Evolutionary conservation across 2,329 filamentous ascomycete genomes (phyloP), one percentile per base, ranked within the genome.

Genomic region (Lasiodiplodia sp.): DNA sequence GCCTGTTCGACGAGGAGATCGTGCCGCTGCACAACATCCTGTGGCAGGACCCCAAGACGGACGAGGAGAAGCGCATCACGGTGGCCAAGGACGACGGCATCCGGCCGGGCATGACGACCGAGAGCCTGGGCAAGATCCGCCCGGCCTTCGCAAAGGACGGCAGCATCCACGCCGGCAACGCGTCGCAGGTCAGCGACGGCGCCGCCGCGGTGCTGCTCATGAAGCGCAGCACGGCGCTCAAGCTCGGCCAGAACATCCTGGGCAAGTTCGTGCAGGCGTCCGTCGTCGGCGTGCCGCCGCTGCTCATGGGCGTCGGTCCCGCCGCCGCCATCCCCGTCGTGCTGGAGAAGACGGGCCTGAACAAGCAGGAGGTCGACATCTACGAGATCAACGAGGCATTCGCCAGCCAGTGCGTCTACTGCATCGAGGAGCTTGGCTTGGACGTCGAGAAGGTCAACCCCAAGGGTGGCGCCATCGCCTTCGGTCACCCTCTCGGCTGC

Each of bases 321-420:
- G 97, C 93, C 89, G 94, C 94, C 82, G 94, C 96, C 68, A 98
- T 99, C 76, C 96, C 96, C 72, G 92, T 94, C 79, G 94, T 93
- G 4, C 90, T 97, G 68, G 87, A 92, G 79, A 94, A 96, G 80
- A 92, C 94, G 0, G 94, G 94, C 70, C 89, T 99, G 75, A 86
- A 85, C 78, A 93, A 91, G 81, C 91, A 76, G 68, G 95, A 98
- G 73, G 93, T 99, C 37, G 96, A 98, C 79, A 95, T 98, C 77
- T 98, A 88, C 77, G 96, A 99, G 88, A 97, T 99, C 87, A 99
- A 99, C 85, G 96, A 99, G 87, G 96, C 96, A 1, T 99, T 99
- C 80, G 96, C 96, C 38, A 92, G 89, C 72, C 95, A 98, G 87
- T 97, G 93, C 81, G 82, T 98, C 73, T 98, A 92, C 92, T 97